Conservation (phyloP, 805 yeast species). For the Pichia deserticola region DNA sequence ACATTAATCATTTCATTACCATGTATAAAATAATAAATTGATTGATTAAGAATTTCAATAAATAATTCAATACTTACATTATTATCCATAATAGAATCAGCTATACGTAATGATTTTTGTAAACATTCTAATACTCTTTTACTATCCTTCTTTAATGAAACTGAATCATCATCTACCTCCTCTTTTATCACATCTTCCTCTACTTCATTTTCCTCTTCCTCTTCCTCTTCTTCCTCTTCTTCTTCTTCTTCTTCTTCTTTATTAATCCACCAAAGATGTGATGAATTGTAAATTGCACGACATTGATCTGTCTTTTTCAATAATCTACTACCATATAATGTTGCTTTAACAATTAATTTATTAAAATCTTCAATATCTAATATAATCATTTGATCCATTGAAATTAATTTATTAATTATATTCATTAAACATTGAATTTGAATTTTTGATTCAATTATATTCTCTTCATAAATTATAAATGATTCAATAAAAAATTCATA, state of each 20-base stretch:
- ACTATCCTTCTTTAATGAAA: constrained; percentile 32
- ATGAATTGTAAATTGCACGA: constrained; percentile 77
- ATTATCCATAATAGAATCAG: constrained; percentile 88
- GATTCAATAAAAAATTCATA: constrained; percentile 88
- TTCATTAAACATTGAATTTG: constrained; percentile 43
- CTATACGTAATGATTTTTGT: constrained; percentile 80
- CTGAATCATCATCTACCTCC: constrained; percentile 9
- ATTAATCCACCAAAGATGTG: constrained; percentile 92
- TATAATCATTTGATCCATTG: constrained; percentile 34
- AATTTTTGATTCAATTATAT: constrained; percentile 38
- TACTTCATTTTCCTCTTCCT: constrained; percentile 14
- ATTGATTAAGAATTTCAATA: constrained; percentile 82
- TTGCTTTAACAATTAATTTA: constrained; percentile 72
- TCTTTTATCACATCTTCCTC: neutral
- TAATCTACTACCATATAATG: constrained; percentile 80
- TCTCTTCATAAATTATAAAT: constrained; percentile 73
- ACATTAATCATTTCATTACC: constrained; percentile 66
- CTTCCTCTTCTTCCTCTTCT: constrained; percentile 13
- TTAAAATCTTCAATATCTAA: constrained; percentile 60
- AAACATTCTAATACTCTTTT: constrained; percentile 86
- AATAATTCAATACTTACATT: constrained; percentile 71
- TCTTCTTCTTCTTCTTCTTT: constrained; percentile 34
- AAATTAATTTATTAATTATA: constrained; percentile 39
- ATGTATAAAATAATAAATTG: constrained; percentile 77
- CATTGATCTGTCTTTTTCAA: constrained; percentile 93